Conservation (phyloP, 768 basidiomycete species). For the Leucocoprinus birnbaumii region DNA sequence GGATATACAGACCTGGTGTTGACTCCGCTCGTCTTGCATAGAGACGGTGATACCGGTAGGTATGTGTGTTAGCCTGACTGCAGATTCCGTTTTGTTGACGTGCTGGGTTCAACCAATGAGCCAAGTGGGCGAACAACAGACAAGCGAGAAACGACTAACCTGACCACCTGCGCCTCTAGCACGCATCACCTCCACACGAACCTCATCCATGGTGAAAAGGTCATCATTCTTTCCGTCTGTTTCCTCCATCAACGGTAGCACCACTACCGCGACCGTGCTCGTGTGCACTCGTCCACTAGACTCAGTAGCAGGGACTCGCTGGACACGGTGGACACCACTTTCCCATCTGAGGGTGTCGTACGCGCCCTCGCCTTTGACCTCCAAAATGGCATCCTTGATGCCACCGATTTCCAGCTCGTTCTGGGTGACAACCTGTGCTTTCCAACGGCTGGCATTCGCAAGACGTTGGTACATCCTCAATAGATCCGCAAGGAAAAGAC, state of each 20-base stretch:
- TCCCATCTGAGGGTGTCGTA: conserved; percentile 87
- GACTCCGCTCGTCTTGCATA: conserved; percentile 97
- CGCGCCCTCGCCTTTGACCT: conserved; percentile 72
- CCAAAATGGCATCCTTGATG: conserved; percentile 74
- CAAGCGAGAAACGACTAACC: conserved; percentile 38
- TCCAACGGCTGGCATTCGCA: conserved; percentile 57
- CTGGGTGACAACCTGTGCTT: conserved; percentile 52
- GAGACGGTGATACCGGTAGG: conserved; percentile 94
- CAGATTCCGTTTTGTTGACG: conserved; percentile 98
- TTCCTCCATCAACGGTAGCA: conserved; percentile 78
- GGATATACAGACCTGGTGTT: conserved; percentile 72
- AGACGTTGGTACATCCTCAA: conserved; percentile 80
- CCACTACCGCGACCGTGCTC: conserved; percentile 85
- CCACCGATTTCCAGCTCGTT: conserved; percentile 63
- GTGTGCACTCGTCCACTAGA: conserved; percentile 87
- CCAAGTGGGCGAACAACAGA: neutral
- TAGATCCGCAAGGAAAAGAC: conserved; percentile 76
- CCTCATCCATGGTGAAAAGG: conserved; percentile 79
- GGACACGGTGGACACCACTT: conserved; percentile 94
- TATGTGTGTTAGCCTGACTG: conserved; percentile 89
- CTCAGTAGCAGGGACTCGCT: conserved; percentile 91
- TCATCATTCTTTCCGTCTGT: conserved; percentile 55
- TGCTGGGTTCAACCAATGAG: conserved; percentile 48
- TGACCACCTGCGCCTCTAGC: conserved; percentile 97
- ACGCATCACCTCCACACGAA: conserved; percentile 92